phyloP scores from a whole-genome alignment of 1,284 basidiomycete genomes.

The Ceratobasidium papillatum region DNA sequence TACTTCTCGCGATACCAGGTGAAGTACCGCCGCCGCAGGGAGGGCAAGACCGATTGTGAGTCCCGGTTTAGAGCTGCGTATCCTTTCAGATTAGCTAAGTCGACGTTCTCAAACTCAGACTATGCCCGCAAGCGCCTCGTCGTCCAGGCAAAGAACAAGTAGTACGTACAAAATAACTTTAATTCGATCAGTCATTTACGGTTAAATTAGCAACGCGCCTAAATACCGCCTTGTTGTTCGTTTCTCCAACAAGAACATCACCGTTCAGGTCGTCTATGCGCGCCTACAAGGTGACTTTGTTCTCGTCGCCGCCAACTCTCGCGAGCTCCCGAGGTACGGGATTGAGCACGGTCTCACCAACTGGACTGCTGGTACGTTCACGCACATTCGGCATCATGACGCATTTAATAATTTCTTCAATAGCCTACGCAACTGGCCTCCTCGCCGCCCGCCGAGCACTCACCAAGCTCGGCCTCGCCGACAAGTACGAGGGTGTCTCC shows the following conservation, averaged over 20 bases:
- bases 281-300: slow-evolving; percentile 98
- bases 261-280: slow-evolving; percentile 94
- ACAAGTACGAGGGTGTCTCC: slow-evolving; percentile 97
- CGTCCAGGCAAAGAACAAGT: slow-evolving; percentile 99
- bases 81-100: not conserved
- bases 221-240: slow-evolving; percentile 99
- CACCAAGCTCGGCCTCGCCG: slow-evolving; percentile 94
- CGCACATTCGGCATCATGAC: not conserved
- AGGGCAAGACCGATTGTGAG: slow-evolving; percentile 98
- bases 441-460: slow-evolving; percentile 95
- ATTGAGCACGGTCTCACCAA: slow-evolving; percentile 99
- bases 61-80: slow-evolving; percentile 26
- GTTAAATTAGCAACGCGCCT: slow-evolving; percentile 77
- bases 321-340: slow-evolving; percentile 94
- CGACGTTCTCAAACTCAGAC: slow-evolving; percentile 61
- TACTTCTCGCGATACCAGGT: slow-evolving; percentile 99
- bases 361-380: slow-evolving; percentile 86
- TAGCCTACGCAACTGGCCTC: slow-evolving; percentile 97
- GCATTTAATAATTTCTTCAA: slow-evolving; percentile 2
- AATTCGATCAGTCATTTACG: not conserved
- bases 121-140: slow-evolving; percentile 97
- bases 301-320: slow-evolving; percentile 85
- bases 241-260: slow-evolving; percentile 94
- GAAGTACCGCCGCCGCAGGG: slow-evolving; percentile 93
- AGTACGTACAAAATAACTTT: slow-evolving; percentile 60